These are phyloP conservation scores for Magnolia kwangsiensis DNA, from an alignment of 164 flowering plant species.

Conservation along the genomic window DNA sequence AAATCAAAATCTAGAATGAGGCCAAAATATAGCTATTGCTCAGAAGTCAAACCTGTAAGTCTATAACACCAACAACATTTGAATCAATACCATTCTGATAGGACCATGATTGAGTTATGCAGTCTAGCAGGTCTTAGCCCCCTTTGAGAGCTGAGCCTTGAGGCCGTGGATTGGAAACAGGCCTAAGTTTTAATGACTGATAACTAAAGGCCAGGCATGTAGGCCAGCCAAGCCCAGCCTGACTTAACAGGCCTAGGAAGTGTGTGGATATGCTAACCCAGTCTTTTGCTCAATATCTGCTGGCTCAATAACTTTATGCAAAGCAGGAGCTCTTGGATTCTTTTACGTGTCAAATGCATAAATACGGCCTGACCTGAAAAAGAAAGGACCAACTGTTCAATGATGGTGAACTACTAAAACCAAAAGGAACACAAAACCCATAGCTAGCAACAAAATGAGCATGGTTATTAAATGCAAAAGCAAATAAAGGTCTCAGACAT, in stretches of 20 bases:
- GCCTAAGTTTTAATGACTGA: too few species aligned
- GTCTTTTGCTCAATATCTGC: slow-evolving; percentile 67
- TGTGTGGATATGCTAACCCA: slow-evolving; percentile 93
- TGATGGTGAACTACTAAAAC: background rate
- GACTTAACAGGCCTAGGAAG: slow-evolving; percentile 42
- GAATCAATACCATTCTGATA: background rate
- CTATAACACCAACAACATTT: background rate
- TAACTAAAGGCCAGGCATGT: too few species aligned
- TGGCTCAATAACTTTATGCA: slow-evolving; percentile 86
- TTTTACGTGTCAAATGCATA: slow-evolving; percentile 72
- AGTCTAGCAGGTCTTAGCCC: too few species aligned
- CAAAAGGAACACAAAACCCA: too few species aligned
- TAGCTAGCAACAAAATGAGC: too few species aligned
- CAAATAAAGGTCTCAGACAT: too few species aligned
- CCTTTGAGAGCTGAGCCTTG: too few species aligned
- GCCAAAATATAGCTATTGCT: background rate
- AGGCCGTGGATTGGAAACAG: too few species aligned
- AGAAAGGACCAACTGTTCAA: background rate
- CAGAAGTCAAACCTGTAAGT: background rate
- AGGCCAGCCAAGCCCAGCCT: background rate
- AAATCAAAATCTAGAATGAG: background rate
- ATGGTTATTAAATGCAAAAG: too few species aligned
- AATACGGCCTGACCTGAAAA: slow-evolving; percentile 82
- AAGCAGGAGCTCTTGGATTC: slow-evolving; percentile 71
- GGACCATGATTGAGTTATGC: too few species aligned